These are phyloP conservation scores for Polyplosphaeria fusca DNA, from an alignment of 495 filamentous ascomycete species.

Conservation along the genomic window DNA sequence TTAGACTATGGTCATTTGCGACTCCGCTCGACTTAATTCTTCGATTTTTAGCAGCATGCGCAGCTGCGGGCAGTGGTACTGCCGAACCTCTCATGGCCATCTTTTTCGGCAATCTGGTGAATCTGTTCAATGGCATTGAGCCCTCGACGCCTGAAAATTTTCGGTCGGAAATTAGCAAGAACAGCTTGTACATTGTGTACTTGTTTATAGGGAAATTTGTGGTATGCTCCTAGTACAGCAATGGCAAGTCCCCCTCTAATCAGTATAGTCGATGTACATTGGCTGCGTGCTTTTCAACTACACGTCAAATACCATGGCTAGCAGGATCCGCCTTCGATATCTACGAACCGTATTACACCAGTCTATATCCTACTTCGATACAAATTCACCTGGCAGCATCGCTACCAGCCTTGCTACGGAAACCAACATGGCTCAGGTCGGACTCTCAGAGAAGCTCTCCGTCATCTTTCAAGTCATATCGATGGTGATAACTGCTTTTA, in stretches of 20 bases:
- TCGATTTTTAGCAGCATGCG: neutral
- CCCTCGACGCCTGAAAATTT: constrained; percentile 7
- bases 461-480: constrained; percentile 9
- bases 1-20: constrained; percentile 16
- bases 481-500: constrained; percentile 7
- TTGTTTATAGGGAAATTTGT: constrained; percentile 41
- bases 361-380: constrained; percentile 88
- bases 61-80: constrained; percentile 9
- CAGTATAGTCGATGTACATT: neutral
- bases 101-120: constrained; percentile 18
- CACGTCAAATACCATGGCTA: constrained; percentile 36
- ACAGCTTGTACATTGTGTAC: constrained; percentile 40
- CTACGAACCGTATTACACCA: constrained; percentile 77
- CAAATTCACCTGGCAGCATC: constrained; percentile 81
- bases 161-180: constrained; percentile 7
- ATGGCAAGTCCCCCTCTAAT: no score
- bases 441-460: constrained; percentile 16
- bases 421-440: constrained; percentile 43
- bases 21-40: constrained; percentile 4
- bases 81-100: constrained; percentile 16
- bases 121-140: constrained; percentile 6
- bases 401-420: constrained; percentile 86
- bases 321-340: constrained; percentile 79
- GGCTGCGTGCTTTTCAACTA: constrained; percentile 28
- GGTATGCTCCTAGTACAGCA: neutral